phyloP scores from a whole-genome alignment of 768 basidiomycete species.

The Termitomyces sp. region DNA sequence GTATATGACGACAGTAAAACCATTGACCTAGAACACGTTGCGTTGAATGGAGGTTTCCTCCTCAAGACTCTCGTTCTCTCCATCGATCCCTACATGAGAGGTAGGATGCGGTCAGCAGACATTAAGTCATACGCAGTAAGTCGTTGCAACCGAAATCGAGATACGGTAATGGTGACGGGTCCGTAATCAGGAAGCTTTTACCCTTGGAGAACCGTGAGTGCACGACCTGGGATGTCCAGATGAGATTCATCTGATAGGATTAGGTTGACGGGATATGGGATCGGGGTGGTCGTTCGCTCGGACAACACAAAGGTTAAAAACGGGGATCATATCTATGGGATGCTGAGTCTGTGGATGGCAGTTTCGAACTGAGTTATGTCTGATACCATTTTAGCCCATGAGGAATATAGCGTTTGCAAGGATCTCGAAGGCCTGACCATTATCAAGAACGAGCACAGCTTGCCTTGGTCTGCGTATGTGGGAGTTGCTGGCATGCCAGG shows the following conservation, averaged over 20 bases:
- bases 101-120: constrained; percentile 30
- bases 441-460: constrained; percentile 38
- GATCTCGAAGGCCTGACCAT: constrained; percentile 12
- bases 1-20: constrained; percentile 34
- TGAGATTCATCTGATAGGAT: not conserved
- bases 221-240: not conserved
- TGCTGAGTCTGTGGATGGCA: constrained; percentile 12
- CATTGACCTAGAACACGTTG: constrained; percentile 41
- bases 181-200: constrained; percentile 2
- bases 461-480: constrained; percentile 47
- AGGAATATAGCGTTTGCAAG: constrained; percentile 35
- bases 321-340: constrained; percentile 32
- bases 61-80: constrained; percentile 42
- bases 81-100: constrained; percentile 43
- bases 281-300: constrained; percentile 20
- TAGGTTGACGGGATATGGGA: constrained; percentile 19
- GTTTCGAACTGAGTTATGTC: too few species aligned
- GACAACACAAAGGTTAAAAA: constrained; percentile 17
- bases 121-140: constrained; percentile 17
- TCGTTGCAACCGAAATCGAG: constrained; percentile 1
- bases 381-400: constrained; percentile 28
- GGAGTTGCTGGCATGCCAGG: constrained; percentile 55
- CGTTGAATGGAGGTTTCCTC: constrained; percentile 22
- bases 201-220: constrained; percentile 24
- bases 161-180: not conserved